A percentile compares a stretch with the other conserved stretches of the same genome.
Conservation (phyloP, 805 yeast genomes). For the Yarrowia sp. region DNA sequence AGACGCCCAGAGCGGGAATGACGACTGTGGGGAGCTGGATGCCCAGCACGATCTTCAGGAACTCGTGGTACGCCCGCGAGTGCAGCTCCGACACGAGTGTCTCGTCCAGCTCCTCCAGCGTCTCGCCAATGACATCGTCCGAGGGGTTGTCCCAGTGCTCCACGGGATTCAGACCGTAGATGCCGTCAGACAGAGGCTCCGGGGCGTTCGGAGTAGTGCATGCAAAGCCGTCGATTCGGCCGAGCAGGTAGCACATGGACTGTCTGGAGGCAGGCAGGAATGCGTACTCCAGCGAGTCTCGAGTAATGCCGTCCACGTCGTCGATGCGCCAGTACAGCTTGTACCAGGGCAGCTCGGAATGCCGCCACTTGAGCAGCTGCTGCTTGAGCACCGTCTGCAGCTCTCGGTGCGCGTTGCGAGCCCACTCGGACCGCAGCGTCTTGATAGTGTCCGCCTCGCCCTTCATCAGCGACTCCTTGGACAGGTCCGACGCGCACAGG, state of each 20-base stretch:
- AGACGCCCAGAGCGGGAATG: constrained; percentile 38
- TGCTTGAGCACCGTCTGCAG: constrained; percentile 39
- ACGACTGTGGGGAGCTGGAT: constrained; percentile 40
- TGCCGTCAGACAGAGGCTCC: not conserved
- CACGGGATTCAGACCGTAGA: not conserved
- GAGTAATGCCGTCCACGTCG: constrained; percentile 38
- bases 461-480: constrained; percentile 21
- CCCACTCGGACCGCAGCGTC: constrained; percentile 37
- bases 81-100: constrained; percentile 34
- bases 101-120: constrained; percentile 25
- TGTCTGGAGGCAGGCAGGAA: constrained; percentile 38
- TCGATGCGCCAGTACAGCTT: constrained; percentile 41
- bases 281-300: constrained; percentile 28
- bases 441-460: constrained; percentile 29
- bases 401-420: constrained; percentile 42
- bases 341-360: constrained; percentile 39
- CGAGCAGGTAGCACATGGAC: constrained; percentile 37
- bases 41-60: constrained; percentile 34
- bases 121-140: constrained; percentile 23
- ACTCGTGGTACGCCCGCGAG: constrained; percentile 31
- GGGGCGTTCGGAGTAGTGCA: constrained; percentile 16
- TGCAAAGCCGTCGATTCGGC: constrained; percentile 35
- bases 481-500: constrained; percentile 19
- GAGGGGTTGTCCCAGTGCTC: constrained; percentile 3
- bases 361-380: constrained; percentile 32